Conservation (phyloP, 192 early-diverging fungal species). For the Backusella liffmaniae region DNA sequence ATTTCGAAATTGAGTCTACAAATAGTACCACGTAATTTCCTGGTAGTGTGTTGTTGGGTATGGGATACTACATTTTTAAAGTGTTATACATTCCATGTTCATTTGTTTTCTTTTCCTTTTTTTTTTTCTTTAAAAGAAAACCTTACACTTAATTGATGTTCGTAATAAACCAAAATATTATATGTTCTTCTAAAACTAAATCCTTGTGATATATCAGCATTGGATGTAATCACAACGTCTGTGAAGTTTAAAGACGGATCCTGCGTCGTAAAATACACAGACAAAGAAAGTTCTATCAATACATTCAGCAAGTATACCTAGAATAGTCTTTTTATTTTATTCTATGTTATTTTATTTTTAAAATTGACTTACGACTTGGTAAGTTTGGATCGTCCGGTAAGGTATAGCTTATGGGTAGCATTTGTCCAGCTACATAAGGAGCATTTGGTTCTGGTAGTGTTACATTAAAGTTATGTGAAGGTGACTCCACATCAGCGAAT, state of each 20-base stretch:
- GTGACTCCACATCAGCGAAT: conserved; percentile 16
- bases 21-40: conserved; percentile 30
- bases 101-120: not conserved
- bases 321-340: not conserved
- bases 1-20: conserved; percentile 12
- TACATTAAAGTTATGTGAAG: conserved; percentile 28
- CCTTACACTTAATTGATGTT: conserved; percentile 27
- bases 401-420: conserved; percentile 27
- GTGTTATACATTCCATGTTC: not conserved
- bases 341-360: not conserved
- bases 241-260: conserved; percentile 20
- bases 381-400: conserved; percentile 17
- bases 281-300: conserved; percentile 8
- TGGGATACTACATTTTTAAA: conserved; percentile 20
- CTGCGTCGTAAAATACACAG: conserved; percentile 20
- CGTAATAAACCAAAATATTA: conserved; percentile 25
- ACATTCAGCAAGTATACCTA: not conserved
- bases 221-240: conserved; percentile 20
- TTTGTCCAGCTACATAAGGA: conserved; percentile 33
- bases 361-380: conserved; percentile 19
- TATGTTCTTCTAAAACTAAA: conserved; percentile 26
- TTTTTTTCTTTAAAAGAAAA: not conserved
- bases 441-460: conserved; percentile 28
- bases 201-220: conserved; percentile 30
- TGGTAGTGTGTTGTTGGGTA: conserved; percentile 17